Base-by-base conservation (phyloP, 2,329 filamentous ascomycete species). In the Pyrenophora seminiperda region DNA sequence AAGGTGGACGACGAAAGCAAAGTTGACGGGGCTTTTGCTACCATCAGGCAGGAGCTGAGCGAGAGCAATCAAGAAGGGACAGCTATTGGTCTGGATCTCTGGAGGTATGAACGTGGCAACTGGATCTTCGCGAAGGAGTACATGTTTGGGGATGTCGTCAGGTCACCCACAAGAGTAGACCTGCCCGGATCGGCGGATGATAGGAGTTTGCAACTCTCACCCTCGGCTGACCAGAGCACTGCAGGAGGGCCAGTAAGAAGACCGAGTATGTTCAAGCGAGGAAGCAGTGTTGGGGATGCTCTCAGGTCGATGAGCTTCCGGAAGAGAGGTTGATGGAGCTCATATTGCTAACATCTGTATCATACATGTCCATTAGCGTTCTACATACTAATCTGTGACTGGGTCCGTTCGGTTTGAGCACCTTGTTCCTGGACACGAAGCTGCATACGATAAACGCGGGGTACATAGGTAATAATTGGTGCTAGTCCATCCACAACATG, bases 1-100 rank as follows among this genome's bases (percentile, higher is more conserved):
- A 78, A 77, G 54, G 75, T 76, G 3, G 70, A 75, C 31, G 73
- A 76, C n/a, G 69, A 74, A 44, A 55, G 59, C 11, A 69, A 68
- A 36, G 73, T 77, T 0, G 50, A 63, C 17, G 58, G 63, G 14
- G 71, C 74, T n/a, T 71, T 74, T 43, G 62, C 67, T 7, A 69
- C 74, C 13, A 59, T 76, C 15, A 52, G 63, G 27, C 50, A 58
- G 22, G 64, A 61, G 13, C 9, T 76, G 60, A 64, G 59, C 11
- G 59, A 65, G 30, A 59, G 70, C 20, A 61, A 61, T 3, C 63
- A 68, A 42, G 59, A 62, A 24, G 75, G 76, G 0, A 59, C 50
- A 17, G 76, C 67, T 3, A 52, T 70, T 37, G 76, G 76, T 0
- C 47, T 77, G 34, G 70, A 68, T 5, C 54, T 79, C 13, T 78